These are phyloP conservation scores for Rubus parviflorus DNA, from an alignment of 306 rosid genomes.

Conservation along the genomic window DNA sequence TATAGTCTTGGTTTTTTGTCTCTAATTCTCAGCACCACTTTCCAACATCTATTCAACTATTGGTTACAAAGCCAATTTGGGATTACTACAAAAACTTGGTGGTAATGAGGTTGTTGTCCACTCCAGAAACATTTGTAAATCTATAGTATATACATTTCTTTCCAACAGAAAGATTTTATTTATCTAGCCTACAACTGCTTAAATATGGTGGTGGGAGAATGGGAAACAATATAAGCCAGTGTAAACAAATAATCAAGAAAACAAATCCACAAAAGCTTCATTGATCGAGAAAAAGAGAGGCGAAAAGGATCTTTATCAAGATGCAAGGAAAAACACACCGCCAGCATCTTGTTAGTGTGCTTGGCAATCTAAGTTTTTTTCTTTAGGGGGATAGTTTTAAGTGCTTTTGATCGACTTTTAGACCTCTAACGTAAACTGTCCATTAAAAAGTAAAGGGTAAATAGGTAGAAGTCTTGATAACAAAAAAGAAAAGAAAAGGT, in stretches of 20 bases:
- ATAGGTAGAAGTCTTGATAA: neutral
- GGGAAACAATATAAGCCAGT: neutral
- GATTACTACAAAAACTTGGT: neutral
- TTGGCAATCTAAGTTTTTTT: neutral
- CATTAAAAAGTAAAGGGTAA: conserved; percentile 4
- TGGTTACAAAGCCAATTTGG: neutral
- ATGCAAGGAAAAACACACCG: conserved; percentile 18
- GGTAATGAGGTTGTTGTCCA: neutral
- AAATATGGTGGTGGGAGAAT: neutral
- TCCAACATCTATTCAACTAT: neutral
- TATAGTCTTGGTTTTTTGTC: neutral
- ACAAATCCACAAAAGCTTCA: conserved; percentile 2
- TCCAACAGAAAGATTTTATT: neutral
- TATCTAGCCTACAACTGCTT: neutral
- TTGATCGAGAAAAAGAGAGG: conserved; percentile 1
- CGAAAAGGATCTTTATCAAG: conserved; percentile 8
- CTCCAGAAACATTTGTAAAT: neutral
- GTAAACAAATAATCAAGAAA: conserved; percentile 8
- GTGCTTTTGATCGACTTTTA: conserved; percentile 14
- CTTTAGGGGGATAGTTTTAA: neutral
- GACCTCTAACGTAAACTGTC: conserved; percentile 13
- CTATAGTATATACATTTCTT: neutral
- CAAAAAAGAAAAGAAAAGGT: too few species aligned
- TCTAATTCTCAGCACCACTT: neutral
- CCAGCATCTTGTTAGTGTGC: conserved; percentile 1